Percentiles rank a stretch among this genome's conserved stretches.
phyloP scores from a whole-genome alignment of 1,139 yeast species.

The Hemisphaericaspora lyxosophila region DNA sequence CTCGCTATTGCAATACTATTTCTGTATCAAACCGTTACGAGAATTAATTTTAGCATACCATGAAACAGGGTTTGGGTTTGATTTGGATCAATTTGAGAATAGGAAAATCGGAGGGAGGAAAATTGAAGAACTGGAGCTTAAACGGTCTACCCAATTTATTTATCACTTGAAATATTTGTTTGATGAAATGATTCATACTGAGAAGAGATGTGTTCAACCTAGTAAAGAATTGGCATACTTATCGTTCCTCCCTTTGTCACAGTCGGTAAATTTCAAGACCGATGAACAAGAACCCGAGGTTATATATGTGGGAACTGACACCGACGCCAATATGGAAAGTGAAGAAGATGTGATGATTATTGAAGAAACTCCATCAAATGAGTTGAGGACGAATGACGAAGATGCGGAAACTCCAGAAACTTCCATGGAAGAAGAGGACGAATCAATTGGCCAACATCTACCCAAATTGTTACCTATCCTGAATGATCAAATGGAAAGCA shows the following conservation, averaged over 20 bases:
- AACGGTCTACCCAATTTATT: conserved; percentile 79
- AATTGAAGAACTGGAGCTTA: conserved; percentile 71
- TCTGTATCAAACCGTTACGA: conserved; percentile 79
- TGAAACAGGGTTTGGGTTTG: conserved; percentile 23
- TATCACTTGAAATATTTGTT: conserved; percentile 70
- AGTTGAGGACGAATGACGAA: conserved; percentile 3
- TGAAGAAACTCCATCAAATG: conserved; percentile 4
- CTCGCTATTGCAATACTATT: conserved; percentile 85
- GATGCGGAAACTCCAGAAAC: conserved; percentile 8
- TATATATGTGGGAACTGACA: conserved; percentile 14
- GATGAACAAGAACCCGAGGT: conserved; percentile 11
- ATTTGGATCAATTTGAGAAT: conserved; percentile 14
- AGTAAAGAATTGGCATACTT: conserved; percentile 81
- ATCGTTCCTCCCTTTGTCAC: conserved; percentile 77
- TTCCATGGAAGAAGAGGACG: conserved; percentile 11
- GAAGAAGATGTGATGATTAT: conserved; percentile 1
- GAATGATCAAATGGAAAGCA: conserved; percentile 65
- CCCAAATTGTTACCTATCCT: conserved; percentile 43
- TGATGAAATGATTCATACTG: conserved; percentile 63
- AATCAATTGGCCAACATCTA: neutral
- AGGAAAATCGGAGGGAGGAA: conserved; percentile 85
- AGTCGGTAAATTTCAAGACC: conserved; percentile 57
- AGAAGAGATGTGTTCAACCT: conserved; percentile 71
- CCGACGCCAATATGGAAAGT: conserved; percentile 8
- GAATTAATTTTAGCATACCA: conserved; percentile 60